Base-by-base conservation (phyloP, 1,139 yeast genomes). In the Scheffersomyces illinoinensis region DNA sequence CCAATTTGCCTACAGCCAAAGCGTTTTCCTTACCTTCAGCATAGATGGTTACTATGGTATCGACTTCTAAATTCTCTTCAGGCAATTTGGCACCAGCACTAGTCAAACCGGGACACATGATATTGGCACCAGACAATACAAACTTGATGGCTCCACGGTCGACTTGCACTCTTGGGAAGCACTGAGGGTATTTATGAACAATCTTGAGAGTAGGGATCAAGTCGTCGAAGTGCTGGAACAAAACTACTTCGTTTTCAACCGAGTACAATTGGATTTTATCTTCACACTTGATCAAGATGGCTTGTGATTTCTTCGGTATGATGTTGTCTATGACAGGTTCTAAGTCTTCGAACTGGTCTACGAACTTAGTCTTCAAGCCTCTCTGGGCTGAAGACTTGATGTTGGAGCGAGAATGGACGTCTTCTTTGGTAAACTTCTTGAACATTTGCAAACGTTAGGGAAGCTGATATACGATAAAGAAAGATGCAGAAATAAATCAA, bases 71-170 rank as follows among this genome's bases (percentile, higher is more conserved):
- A 46, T 86, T 83, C 59, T 82, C 86, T 39, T 89, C 95, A 17
- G 98, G 98, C 62, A 93, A 79, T 59, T 79, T 75, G 39, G 97
- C 98, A 53, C 98, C 98, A 10, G 91, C 83, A 20, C 97, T 91
- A 0, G 98, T 93, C 64, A 93, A 82, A 26, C 99, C 99, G 5
- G 98, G 98, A 76, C 98, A 93, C 98, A 93, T 93, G 67, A 93
- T 90, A 70, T 93, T 93, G 47, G 98, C 98, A 57, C 98, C 98
- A 1, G 97, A 90, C 48, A 93, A 78, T 23, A 93, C 96, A 69
- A 93, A 93, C 75, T 93, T 93, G 71, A 93, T 93, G 56, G 98
- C 99, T 59, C 99, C 99, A 73, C 98, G 84, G 71, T 93, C 99
- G 12, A 93, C 98, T 69, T 89, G 91, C 48, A 93, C 97, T 53